Base-by-base conservation (phyloP, 2,329 filamentous ascomycete species). In the Epichloe aotearoae region DNA sequence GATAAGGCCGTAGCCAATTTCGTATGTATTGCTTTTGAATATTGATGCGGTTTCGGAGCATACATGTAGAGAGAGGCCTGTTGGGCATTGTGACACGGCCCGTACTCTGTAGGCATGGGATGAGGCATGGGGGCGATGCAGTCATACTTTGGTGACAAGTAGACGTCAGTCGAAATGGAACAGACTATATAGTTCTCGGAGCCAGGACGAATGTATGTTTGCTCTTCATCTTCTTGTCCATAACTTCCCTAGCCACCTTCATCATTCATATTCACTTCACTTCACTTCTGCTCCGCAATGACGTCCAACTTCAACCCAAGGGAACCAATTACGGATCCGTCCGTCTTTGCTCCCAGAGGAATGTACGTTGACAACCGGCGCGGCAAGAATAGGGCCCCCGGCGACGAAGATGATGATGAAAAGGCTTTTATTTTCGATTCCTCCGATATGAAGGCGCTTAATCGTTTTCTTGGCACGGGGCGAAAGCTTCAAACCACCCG, bases 311-410 rank as follows among this genome's bases (percentile, higher is more conserved):
- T 49, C 30, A 15, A 49, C 10, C 38, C 26, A 26, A 41, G 12
- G 20, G 14, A 36, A 14, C 47, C 47, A 19, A 49, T 49, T 6
- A 42, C 23, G 47, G 47, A 49, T 34, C 38, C 47, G 15, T n/a
- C 47, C 47, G 26, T 49, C 11, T 49, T 49, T 42, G 2, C 23
- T 15, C 47, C 47, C 0, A 33, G 38, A 26, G 47, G 30, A 19
- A 42, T 49, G 26, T 49, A 49, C 47, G 38, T 49, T 8, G 47
- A 49, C 26, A 49, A 42, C 17, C 47, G 38, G 12, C 36, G 7
- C 33, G 5, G 33, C 19, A 5, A 17, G 5, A 36, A 36, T 4
- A 11, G 10, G 33, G 11, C 0, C 30, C 4, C 12, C 33, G 17
- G 7, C 8, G 6, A 19, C 5, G 17, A 11, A 5, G 34, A 26